Conservation (phyloP, 1,284 basidiomycete genomes). For the Trametes polyzona region DNA sequence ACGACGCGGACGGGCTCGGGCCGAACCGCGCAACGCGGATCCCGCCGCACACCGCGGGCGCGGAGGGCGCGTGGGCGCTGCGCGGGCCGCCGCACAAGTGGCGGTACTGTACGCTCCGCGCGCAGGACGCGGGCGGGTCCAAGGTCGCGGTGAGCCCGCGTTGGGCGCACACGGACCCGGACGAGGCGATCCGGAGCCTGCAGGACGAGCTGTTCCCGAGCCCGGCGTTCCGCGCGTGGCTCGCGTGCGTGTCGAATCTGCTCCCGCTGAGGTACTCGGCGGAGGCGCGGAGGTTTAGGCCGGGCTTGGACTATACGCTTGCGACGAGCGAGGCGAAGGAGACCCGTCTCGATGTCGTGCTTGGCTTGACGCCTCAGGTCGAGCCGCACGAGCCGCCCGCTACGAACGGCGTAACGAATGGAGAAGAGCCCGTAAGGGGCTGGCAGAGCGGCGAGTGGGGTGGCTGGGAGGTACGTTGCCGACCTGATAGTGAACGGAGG, state of each 20-base stretch:
- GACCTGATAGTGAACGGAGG: background rate
- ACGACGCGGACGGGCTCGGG: conserved; percentile 72
- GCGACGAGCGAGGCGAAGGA: conserved; percentile 88
- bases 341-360: conserved; percentile 83
- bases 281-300: conserved; percentile 88
- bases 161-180: conserved; percentile 53
- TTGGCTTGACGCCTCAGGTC: conserved; percentile 87
- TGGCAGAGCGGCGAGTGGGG: conserved; percentile 87
- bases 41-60: conserved; percentile 67
- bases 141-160: conserved; percentile 48
- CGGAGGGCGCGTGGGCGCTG: conserved; percentile 67
- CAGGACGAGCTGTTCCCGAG: conserved; percentile 82
- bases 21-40: conserved; percentile 52
- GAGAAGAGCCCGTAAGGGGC: conserved; percentile 41
- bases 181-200: conserved; percentile 64
- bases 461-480: conserved; percentile 82
- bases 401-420: conserved; percentile 40
- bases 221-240: conserved; percentile 88
- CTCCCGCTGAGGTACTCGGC: conserved; percentile 76
- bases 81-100: conserved; percentile 94
- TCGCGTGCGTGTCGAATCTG: conserved; percentile 80
- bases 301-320: conserved; percentile 94
- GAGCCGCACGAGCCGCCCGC: conserved; percentile 43
- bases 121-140: conserved; percentile 23
- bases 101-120: conserved; percentile 78